Conservation (phyloP, 208 protist species). For the Wallacemonas sp. region DNA sequence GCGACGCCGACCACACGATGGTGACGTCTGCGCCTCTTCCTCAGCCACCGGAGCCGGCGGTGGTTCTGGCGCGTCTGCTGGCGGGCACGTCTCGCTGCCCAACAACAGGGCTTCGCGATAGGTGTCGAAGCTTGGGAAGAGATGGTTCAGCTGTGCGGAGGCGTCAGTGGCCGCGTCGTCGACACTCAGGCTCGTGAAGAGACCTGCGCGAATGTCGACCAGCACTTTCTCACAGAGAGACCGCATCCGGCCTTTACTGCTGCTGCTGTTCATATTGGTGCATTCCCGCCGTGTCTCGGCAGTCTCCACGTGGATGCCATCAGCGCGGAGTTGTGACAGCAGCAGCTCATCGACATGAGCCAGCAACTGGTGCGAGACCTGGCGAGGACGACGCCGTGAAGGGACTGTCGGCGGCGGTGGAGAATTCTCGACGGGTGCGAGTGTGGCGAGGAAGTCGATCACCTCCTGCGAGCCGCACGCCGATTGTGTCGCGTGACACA, state of each 20-base stretch:
- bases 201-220: constrained; percentile 25
- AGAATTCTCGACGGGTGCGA: background rate
- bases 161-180: background rate
- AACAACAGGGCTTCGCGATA: no score
- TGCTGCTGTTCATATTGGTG: background rate
- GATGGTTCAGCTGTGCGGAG: background rate
- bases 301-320: constrained; percentile 37
- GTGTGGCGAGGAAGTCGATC: constrained; percentile 16
- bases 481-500: background rate
- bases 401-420: background rate
- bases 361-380: background rate
- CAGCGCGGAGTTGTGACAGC: constrained; percentile 55
- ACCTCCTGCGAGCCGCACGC: constrained; percentile 10
- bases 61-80: no score
- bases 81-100: no score
- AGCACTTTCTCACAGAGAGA: background rate
- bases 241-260: background rate
- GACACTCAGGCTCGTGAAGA: background rate
- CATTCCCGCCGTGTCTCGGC: background rate
- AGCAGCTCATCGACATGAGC: constrained; percentile 57
- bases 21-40: no score
- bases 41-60: no score
- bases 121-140: background rate
- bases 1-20: no score
- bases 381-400: background rate